Conservation (phyloP, 192 early-diverging fungal genomes). For the Lobosporangium transversale region DNA sequence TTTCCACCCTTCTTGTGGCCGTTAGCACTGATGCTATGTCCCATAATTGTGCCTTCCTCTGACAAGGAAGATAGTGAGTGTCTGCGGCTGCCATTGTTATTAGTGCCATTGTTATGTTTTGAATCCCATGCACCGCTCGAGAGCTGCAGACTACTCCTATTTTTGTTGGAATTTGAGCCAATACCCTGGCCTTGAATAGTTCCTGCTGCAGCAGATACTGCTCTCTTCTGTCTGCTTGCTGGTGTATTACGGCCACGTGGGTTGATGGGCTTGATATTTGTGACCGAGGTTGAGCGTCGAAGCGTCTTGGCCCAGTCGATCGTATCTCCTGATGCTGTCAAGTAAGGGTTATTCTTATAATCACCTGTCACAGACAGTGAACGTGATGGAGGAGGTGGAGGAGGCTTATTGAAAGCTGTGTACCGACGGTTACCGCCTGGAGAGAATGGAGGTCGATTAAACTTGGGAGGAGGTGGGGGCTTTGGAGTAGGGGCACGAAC, state of each 20-base stretch:
- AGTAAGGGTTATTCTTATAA: constrained; percentile 1
- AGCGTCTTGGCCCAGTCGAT: constrained; percentile 30
- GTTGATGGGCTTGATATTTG: neutral
- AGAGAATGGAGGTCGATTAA: constrained; percentile 37
- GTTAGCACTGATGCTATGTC: neutral
- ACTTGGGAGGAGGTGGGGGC: constrained; percentile 9
- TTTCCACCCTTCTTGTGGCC: neutral
- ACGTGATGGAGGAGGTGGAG: constrained; percentile 1
- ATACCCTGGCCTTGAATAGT: neutral
- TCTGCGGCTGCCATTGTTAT: too few relatives aligned
- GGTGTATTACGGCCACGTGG: neutral
- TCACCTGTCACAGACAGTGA: constrained; percentile 25
- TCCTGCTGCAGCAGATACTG: neutral
- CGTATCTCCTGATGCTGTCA: neutral
- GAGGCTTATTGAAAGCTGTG: constrained; percentile 28
- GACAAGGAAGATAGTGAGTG: constrained; percentile 18
- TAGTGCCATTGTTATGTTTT: too few relatives aligned
- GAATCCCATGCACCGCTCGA: too few relatives aligned
- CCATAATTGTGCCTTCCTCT: constrained; percentile 40
- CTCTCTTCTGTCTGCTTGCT: neutral
- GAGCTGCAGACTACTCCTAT: too few relatives aligned
- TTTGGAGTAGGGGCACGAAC: constrained; percentile 13
- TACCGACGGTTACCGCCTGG: constrained; percentile 37
- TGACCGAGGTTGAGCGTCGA: constrained; percentile 11
- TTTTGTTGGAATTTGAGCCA: too few relatives aligned